These are phyloP conservation scores for Maudiozyma turicensis DNA, from an alignment of 805 yeast species.

Conservation along the genomic window DNA sequence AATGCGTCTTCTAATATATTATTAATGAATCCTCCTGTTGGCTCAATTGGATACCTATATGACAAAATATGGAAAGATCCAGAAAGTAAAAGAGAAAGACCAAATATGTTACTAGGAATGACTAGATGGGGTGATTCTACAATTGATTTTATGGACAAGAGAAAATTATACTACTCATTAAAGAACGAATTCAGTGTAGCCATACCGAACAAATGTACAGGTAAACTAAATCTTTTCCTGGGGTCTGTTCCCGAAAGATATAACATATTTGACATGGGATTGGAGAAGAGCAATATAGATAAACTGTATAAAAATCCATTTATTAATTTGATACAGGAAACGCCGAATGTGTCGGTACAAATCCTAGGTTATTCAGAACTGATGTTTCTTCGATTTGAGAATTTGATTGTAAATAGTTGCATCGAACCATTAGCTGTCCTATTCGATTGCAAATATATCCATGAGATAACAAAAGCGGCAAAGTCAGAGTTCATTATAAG, in stretches of 20 bases:
- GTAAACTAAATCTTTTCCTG: constrained; percentile 3
- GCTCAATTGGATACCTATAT: constrained; percentile 43
- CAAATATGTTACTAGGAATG: constrained; percentile 49
- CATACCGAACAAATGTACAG: not conserved
- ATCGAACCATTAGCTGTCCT: constrained; percentile 19
- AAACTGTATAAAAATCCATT: constrained; percentile 2
- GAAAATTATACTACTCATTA: not conserved
- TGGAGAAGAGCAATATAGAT: constrained; percentile 4
- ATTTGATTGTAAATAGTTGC: constrained; percentile 17
- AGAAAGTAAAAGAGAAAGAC: constrained; percentile 30
- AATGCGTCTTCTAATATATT: constrained; percentile 42
- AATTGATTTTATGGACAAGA: not conserved
- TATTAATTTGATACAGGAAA: constrained; percentile 2
- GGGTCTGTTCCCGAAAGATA: constrained; percentile 10
- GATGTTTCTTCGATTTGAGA: constrained; percentile 15
- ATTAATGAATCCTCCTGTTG: constrained; percentile 66
- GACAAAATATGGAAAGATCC: constrained; percentile 41
- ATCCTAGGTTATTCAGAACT: constrained; percentile 17
- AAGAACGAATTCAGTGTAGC: constrained; percentile 1
- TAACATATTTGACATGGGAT: constrained; percentile 5
- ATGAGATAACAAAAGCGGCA: constrained; percentile 12
- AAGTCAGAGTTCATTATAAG: constrained; percentile 6
- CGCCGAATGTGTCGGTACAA: not conserved
- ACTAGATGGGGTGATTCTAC: constrained; percentile 1
- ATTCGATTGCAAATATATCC: constrained; percentile 14